phyloP scores from a whole-genome alignment of 1,139 yeast species.

The Pichia sp. region DNA sequence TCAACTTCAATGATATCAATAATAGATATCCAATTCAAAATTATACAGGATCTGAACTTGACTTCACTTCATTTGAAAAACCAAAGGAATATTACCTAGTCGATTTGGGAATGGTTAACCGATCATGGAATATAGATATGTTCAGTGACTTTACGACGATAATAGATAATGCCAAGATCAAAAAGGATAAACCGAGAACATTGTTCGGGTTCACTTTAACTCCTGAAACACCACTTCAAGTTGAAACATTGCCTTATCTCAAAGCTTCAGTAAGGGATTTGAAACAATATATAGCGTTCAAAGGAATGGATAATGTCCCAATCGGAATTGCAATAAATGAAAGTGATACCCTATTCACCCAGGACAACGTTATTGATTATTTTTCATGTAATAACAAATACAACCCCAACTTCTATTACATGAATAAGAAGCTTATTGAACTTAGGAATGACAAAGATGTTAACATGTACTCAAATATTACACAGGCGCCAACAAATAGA shows the following conservation, averaged over 20 bases:
- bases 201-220: conserved; percentile 22
- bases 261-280: conserved; percentile 61
- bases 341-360: conserved; percentile 44
- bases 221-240: conserved; percentile 29
- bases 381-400: conserved; percentile 17
- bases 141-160: conserved; percentile 22
- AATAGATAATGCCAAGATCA: conserved; percentile 18
- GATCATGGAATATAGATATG: conserved; percentile 21
- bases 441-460: not conserved
- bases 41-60: not conserved
- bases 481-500: too few relatives aligned
- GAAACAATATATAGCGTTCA: conserved; percentile 45
- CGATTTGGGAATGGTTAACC: conserved; percentile 16
- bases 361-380: conserved; percentile 11
- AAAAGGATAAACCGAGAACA: conserved; percentile 8
- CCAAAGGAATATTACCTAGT: conserved; percentile 4
- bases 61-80: not conserved
- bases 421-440: conserved; percentile 3
- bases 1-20: not conserved
- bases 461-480: too few relatives aligned
- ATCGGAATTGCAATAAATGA: conserved; percentile 52
- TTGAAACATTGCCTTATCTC: conserved; percentile 55
- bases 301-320: conserved; percentile 49
- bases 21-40: not conserved
- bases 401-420: conserved; percentile 16